Percentiles rank a stretch among this genome's conserved stretches.
Conservation (phyloP, 1,139 yeast species). For the Saccharomyces uvarum region DNA sequence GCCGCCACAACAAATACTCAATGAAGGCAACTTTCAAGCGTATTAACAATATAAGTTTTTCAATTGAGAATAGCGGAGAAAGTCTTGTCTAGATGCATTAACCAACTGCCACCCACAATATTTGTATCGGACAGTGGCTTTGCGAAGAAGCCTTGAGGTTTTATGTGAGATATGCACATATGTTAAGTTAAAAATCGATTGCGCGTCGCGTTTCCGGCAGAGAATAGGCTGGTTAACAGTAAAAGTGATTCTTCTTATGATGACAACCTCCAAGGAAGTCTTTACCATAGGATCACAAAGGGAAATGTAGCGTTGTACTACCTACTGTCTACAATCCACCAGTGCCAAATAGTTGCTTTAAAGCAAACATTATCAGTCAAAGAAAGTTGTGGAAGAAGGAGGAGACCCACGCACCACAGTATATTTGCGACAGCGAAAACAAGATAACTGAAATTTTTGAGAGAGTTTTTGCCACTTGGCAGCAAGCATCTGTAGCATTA, state of each 20-base stretch:
- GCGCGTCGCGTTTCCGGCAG: background rate
- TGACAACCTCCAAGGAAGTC: background rate
- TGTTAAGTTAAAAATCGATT: background rate
- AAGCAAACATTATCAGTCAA: background rate
- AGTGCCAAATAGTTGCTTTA: background rate
- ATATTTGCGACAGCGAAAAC: background rate
- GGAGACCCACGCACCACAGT: background rate
- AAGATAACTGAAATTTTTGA: background rate
- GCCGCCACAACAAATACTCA: background rate
- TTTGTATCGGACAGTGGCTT: background rate
- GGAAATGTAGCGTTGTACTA: too few species aligned
- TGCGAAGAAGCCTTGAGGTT: background rate
- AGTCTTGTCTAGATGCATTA: background rate
- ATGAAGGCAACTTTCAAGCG: background rate
- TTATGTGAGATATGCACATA: background rate
- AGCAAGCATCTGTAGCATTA: background rate
- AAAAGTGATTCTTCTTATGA: background rate
- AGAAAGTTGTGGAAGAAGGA: background rate
- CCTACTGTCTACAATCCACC: background rate
- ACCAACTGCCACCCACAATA: background rate
- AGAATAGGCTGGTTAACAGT: background rate
- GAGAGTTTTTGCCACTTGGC: background rate
- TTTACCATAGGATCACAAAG: background rate
- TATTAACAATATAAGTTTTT: background rate
- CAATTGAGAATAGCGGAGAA: background rate